Evolutionary conservation across 805 yeast genomes (phyloP), one percentile per base, ranked within the genome.

Genomic region (Kodamaea laetipori): DNA sequence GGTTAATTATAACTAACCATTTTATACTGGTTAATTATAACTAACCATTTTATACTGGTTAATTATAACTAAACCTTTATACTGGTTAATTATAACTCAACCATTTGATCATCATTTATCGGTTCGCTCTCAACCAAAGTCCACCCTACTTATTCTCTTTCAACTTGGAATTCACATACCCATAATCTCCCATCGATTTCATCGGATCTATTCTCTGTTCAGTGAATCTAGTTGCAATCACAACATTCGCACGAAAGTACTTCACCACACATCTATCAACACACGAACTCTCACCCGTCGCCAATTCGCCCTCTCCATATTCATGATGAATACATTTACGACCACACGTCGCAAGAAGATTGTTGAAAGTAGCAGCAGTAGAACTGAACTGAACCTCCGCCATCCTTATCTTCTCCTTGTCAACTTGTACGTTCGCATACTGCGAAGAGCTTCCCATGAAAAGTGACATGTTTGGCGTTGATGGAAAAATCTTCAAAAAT

Each of bases 181-280:
- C 56, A 60, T 68, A 78, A 48, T 60, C 77, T 32, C 61, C 71
- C 71, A 78, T 67, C 38, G 49, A 53, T 41, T 60, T 65, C 46
- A 61, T 64, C n/a, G 80, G 81, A 27, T 67, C 65, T 39, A 77
- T 64, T 25, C 78, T 66, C 43, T 53, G 46, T 24, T 48, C 51
- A 63, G 69, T 55, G 71, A 49, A 74, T 69, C 62, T 66, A 57
- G 71, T 74, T 0, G 92, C 94, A 23, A 87, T 68, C 41, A 75
- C 58, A 35, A 78, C 63, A 60, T 84, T 90, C 36, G 90, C 83
- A 54, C 75, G 75, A 70, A 89, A 86, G 63, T 83, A 90, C 63
- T 90, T 90, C 50, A 81, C 66, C 34, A 86, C 92, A 67, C 98
- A 90, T 47, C 97, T 71, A 61, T 90, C 96, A 8, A 87, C 67